Evolutionary conservation across 2,329 filamentous ascomycete genomes (phyloP), one percentile per base, ranked within the genome.

Genomic region (Byssochlamys sp.): DNA sequence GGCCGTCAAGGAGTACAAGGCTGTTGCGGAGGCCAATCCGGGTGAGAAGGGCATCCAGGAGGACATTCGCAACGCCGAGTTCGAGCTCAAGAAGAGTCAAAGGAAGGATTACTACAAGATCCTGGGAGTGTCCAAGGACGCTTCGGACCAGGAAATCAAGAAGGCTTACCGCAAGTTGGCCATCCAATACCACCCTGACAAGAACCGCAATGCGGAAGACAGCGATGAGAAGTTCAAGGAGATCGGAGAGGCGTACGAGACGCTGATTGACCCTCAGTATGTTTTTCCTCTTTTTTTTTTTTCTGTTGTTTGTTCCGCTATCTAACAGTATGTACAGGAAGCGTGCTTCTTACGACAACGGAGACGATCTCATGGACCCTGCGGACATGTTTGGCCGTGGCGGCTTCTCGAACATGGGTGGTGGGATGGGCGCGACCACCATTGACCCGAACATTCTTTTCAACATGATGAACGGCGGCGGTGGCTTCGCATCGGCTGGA

Each of bases 41-140:
- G 81, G 86, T 61, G 94, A 99, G 72, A 84, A 86, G 49, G 84
- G 82, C 12, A 87, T 97, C 59, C 80, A 82, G 55, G 91, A 89
- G 73, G 94, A 99, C 67, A 84, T 97, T 51, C 87, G 89, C 58
- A 89, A 87, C 67, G 94, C 92, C 1, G 92, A 99, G 77, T 79
- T 96, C 27, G 94, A 99, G 77, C 79, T 97, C 62, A 99, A 99
- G 85, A 97, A 97, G 86, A 89, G 88, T 73, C 88, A 92, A 76
- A 83, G 94, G 61, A 99, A 99, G 76, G 94, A 99, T 70, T 97
- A 96, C 78, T 99, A 99, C 80, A 96, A 96, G 83, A 96, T 97
- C 64, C 84, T 99, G 55, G 89, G 87, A 4, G 78, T 99, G 7
- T 80, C 88, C 58, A 97, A 96, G 80, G 88, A 91, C 61, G 91